A percentile compares a stretch with the other conserved stretches of the same genome.
These are phyloP conservation scores for Hymenotorrendiella dingleyae DNA, from an alignment of 2,329 filamentous ascomycete species.

Conservation along the genomic window DNA sequence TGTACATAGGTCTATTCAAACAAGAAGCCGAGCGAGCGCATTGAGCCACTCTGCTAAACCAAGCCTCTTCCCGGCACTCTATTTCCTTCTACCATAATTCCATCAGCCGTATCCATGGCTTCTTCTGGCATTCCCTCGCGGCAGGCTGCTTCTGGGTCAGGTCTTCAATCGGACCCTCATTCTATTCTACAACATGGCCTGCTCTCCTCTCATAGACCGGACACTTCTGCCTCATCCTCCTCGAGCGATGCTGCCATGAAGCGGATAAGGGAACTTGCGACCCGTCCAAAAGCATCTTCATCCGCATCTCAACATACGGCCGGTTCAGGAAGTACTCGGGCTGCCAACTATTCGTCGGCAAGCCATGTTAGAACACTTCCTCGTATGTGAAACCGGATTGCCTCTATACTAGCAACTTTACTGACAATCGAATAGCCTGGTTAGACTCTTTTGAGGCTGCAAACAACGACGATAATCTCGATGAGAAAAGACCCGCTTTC, in stretches of 20 bases:
- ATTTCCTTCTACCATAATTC: background rate
- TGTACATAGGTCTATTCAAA: too few species aligned
- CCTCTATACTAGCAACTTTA: background rate
- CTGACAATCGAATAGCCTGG: constrained; percentile 27
- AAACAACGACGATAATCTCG: constrained; percentile 20
- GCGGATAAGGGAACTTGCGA: constrained; percentile 15
- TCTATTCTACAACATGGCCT: constrained; percentile 21
- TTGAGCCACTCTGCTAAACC: too few species aligned
- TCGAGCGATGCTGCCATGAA: constrained; percentile 22
- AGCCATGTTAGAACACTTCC: constrained; percentile 27
- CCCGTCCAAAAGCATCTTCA: constrained; percentile 20
- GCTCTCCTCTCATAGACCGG: constrained; percentile 6
- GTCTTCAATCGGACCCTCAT: constrained; percentile 20
- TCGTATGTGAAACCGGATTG: constrained; percentile 21
- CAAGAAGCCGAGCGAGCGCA: too few species aligned
- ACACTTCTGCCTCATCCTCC: constrained; percentile 21
- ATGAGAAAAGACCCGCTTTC: constrained; percentile 14
- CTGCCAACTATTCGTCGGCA: constrained; percentile 19
- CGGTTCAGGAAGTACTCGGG: constrained; percentile 21
- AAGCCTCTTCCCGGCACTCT: too few species aligned
- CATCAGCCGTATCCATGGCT: constrained; percentile 11
- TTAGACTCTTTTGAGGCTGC: constrained; percentile 29
- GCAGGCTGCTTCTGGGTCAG: constrained; percentile 12
- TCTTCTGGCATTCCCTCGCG: constrained; percentile 7
- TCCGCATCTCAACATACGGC: constrained; percentile 25